These are phyloP conservation scores for Xylariaceae sp. DNA, from an alignment of 2,329 filamentous ascomycete genomes.

Conservation along the genomic window DNA sequence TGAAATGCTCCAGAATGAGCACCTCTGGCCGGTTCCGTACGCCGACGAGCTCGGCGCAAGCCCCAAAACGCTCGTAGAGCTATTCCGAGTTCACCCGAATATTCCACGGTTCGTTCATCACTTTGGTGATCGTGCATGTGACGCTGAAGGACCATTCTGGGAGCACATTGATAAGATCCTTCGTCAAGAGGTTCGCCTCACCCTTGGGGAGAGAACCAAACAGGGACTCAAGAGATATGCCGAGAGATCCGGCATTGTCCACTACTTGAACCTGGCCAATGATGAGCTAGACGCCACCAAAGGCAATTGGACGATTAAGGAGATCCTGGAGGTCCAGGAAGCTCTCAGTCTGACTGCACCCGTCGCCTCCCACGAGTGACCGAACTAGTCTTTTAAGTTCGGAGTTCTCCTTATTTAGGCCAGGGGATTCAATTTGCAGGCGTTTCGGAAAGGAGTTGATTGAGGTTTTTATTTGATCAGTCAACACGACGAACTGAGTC, in stretches of 20 bases:
- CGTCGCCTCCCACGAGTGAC: neutral
- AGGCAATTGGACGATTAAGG: constrained; percentile 12
- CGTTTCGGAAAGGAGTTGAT: no score
- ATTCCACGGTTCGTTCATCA: constrained; percentile 12
- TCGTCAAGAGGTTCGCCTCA: neutral
- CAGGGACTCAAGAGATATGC: constrained; percentile 2
- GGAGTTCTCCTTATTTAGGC: neutral
- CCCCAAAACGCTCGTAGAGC: constrained; percentile 4
- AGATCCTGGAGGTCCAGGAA: constrained; percentile 9
- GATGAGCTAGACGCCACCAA: neutral
- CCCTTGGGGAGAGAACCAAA: neutral
- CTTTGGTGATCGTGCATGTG: constrained; percentile 5
- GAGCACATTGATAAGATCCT: constrained; percentile 9
- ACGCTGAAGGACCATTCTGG: constrained; percentile 10
- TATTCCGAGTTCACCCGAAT: constrained; percentile 14
- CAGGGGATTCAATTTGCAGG: no score
- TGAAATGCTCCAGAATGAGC: neutral
- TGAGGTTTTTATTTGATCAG: no score
- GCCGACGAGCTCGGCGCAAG: constrained; percentile 7
- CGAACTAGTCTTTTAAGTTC: neutral
- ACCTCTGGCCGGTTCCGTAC: constrained; percentile 14
- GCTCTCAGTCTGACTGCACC: neutral
- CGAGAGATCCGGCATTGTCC: constrained; percentile 8
- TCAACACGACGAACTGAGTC: no score
- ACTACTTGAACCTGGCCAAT: neutral